These are phyloP conservation scores for Bimuria novae-zelandiae DNA, from an alignment of 2,329 filamentous ascomycete species.

Conservation along the genomic window DNA sequence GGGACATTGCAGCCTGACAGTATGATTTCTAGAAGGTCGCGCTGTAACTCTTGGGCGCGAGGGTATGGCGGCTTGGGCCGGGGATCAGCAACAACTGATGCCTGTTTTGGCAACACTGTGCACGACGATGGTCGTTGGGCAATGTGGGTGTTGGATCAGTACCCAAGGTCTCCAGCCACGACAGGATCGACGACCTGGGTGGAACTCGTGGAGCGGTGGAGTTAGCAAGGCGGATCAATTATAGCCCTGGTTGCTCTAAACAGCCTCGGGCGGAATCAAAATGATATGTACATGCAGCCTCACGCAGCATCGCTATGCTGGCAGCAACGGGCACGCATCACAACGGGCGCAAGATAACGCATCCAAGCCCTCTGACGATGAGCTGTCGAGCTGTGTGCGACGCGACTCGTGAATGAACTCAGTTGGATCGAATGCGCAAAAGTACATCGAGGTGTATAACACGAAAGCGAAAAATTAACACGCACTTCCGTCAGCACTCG, in stretches of 20 bases:
- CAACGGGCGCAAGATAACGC: too few relatives aligned
- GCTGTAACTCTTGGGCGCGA: background rate
- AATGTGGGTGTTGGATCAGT: slow-evolving; percentile 20
- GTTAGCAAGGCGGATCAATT: slow-evolving; percentile 1
- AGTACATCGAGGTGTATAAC: too few relatives aligned
- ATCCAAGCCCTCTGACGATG: too few relatives aligned
- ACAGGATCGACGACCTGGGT: background rate
- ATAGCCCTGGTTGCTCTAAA: background rate
- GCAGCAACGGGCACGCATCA: too few relatives aligned
- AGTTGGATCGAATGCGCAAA: background rate
- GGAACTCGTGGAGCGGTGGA: slow-evolving; percentile 22
- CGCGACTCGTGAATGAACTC: too few relatives aligned
- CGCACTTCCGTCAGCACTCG: background rate
- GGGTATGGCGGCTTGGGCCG: slow-evolving; percentile 19
- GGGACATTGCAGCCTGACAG: slow-evolving; percentile 4
- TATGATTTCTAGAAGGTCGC: slow-evolving; percentile 8
- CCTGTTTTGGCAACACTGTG: slow-evolving; percentile 19
- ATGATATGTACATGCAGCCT: too few relatives aligned
- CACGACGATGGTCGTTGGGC: slow-evolving; percentile 31
- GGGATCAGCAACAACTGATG: slow-evolving; percentile 19
- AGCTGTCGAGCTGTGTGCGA: too few relatives aligned
- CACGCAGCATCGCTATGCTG: too few relatives aligned
- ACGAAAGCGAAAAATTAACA: background rate
- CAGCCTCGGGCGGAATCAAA: slow-evolving; percentile 9
- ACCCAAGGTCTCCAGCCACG: slow-evolving; percentile 13